Percentiles rank a stretch among this genome's conserved stretches.
These are phyloP conservation scores for Paramecium primaurelia DNA, from an alignment of 73 alveolate genomes.

Conservation along the genomic window DNA sequence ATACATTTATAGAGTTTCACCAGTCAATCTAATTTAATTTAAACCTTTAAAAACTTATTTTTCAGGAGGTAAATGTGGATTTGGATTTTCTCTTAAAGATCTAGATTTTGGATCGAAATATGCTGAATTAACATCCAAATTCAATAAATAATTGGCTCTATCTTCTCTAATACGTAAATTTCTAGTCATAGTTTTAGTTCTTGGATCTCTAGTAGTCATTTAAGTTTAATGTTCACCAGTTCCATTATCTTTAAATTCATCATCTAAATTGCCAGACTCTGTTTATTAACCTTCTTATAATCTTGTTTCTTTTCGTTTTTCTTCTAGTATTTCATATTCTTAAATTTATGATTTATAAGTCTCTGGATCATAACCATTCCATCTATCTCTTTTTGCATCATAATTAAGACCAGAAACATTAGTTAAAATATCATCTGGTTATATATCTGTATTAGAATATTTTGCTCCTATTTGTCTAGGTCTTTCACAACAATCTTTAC, in stretches of 20 bases:
- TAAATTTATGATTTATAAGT: slow-evolving; percentile 66
- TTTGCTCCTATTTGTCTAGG: slow-evolving; percentile 61
- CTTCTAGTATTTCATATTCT: slow-evolving; percentile 74
- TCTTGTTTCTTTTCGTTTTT: slow-evolving; percentile 65
- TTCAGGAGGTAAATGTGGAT: slow-evolving; percentile 60
- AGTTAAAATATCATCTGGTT: slow-evolving; percentile 79
- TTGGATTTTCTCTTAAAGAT: slow-evolving; percentile 79
- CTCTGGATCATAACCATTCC: slow-evolving; percentile 94
- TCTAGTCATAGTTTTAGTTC: slow-evolving; percentile 67
- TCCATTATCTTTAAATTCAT: slow-evolving; percentile 60
- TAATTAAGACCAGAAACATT: slow-evolving; percentile 67
- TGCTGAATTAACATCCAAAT: slow-evolving; percentile 75
- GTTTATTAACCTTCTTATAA: slow-evolving; percentile 48
- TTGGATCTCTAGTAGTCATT: slow-evolving; percentile 70
- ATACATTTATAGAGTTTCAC: slow-evolving; percentile 65
- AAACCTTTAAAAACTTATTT: slow-evolving; percentile 67
- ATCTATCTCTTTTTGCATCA: slow-evolving; percentile 93
- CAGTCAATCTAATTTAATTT: slow-evolving; percentile 69
- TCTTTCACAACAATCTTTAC: slow-evolving; percentile 28
- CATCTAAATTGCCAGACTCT: slow-evolving; percentile 35
- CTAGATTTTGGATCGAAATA: slow-evolving; percentile 78
- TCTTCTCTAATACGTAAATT: slow-evolving; percentile 81
- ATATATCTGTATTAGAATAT: slow-evolving; percentile 61
- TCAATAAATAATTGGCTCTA: slow-evolving; percentile 78
- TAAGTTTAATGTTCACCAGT: slow-evolving; percentile 65